Evolutionary conservation across 2,329 filamentous ascomycete genomes (phyloP), one percentile per base, ranked within the genome.

Genomic region (Sporothrix mexicana): DNA sequence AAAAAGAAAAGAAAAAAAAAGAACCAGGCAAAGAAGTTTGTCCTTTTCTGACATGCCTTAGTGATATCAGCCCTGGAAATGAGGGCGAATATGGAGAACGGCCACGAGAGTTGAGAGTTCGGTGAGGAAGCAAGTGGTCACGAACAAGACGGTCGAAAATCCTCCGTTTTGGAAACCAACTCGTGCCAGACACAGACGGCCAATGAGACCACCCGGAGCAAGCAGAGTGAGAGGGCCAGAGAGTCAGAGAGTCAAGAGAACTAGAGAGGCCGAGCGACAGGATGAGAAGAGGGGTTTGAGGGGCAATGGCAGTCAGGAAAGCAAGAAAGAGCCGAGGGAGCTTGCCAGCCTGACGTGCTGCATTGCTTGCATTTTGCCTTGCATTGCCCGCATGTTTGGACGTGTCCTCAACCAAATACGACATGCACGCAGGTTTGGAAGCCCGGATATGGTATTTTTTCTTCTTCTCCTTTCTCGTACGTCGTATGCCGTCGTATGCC

Each of bases 31-130:
- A 10, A 4, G 15, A 53, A 20, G 15, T 20, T 62, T 62, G 59
- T 43, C 36, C 17, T 62, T 62, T 25, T 43, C 57, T 62, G 57
- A 62, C 57, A 62, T 43, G 36, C 25, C 36, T 64, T 45, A 45
- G 59, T 64, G 59, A 36, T 45, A 64, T 64, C n/a, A 13, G 25
- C 25, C 15, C 2, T 43, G 36, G 41, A 45, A 61, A 61, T 64
- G 30, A 8, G 6, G 8, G 36, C 10, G 51, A 45, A 64, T 25
- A 59, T 36, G 55, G 55, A 59, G 55, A 59, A 36, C 5, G 30
- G 30, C 13, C 25, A 59, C 15, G 55, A 36, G 55, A 59, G 55
- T 17, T 59, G 55, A 36, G 55, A 59, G 55, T 17, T 59, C 36
- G 36, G 36, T 36, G 59, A 20, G 15, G 15, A 41, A 6, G 4